These are phyloP conservation scores for Lactarius quietus DNA, from an alignment of 768 basidiomycete species.

Conservation along the genomic window DNA sequence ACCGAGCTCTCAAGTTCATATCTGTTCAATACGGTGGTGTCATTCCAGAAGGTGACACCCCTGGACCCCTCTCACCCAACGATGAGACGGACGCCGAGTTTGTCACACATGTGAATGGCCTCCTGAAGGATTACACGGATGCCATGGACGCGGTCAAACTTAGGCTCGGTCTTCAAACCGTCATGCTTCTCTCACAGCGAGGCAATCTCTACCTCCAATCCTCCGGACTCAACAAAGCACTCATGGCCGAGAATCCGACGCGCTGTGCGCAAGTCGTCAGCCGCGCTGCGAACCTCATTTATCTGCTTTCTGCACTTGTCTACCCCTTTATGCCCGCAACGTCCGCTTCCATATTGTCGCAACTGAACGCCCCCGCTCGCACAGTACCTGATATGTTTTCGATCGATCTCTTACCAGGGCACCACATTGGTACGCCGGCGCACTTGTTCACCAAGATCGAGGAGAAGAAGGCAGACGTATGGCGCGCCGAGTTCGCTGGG, in stretches of 20 bases:
- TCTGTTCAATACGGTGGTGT: slow-evolving; percentile 76
- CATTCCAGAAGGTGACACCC: slow-evolving; percentile 75
- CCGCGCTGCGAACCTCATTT: slow-evolving; percentile 90
- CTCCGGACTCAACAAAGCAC: slow-evolving; percentile 84
- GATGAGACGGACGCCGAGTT: slow-evolving; percentile 70
- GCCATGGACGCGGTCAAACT: slow-evolving; percentile 92
- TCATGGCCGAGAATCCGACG: slow-evolving; percentile 74
- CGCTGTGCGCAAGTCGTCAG: slow-evolving; percentile 90
- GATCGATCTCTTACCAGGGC: slow-evolving; percentile 83
- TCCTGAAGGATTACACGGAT: slow-evolving; percentile 75
- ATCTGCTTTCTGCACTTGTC: slow-evolving; percentile 76
- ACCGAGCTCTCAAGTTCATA: slow-evolving; percentile 90
- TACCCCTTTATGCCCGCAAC: slow-evolving; percentile 98
- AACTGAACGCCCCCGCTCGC: slow-evolving; percentile 87
- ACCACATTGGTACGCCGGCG: slow-evolving; percentile 78
- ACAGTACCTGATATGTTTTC: slow-evolving; percentile 67
- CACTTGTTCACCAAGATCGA: slow-evolving; percentile 95
- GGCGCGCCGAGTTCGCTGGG: slow-evolving; percentile 79
- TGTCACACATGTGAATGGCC: slow-evolving; percentile 70
- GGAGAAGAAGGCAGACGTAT: slow-evolving; percentile 81
- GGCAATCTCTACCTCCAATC: slow-evolving; percentile 96
- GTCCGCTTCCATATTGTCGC: slow-evolving; percentile 70
- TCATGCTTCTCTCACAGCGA: slow-evolving; percentile 84
- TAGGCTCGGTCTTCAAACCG: slow-evolving; percentile 78
- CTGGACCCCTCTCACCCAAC: slow-evolving; percentile 66